Percentiles rank a stretch among this genome's conserved stretches.
phyloP scores from a whole-genome alignment of 2,329 filamentous ascomycete species.

The Ceratocystis albifundus region DNA sequence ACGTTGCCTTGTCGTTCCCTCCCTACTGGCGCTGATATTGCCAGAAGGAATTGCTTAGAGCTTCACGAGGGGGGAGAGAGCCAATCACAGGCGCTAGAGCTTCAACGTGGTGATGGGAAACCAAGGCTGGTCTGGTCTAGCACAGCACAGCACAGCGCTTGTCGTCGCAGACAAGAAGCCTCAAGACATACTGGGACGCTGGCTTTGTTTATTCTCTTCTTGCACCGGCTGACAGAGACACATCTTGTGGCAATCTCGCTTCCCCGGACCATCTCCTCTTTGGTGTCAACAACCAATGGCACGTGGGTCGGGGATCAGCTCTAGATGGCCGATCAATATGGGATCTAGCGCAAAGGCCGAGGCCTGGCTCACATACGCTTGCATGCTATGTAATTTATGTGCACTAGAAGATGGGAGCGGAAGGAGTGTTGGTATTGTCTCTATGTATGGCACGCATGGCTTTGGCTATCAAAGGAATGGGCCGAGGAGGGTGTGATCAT shows the following conservation, averaged over 20 bases:
- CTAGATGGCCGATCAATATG: neutral
- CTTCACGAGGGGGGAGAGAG: neutral
- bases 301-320: constrained; percentile 11
- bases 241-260: neutral
- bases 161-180: neutral
- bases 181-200: neutral
- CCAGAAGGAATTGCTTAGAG: neutral
- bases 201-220: neutral
- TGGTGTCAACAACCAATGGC: neutral
- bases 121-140: neutral
- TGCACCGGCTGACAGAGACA: neutral
- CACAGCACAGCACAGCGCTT: neutral
- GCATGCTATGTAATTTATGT: neutral
- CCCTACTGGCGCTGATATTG: neutral
- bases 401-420: neutral
- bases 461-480: neutral
- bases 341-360: neutral
- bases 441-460: neutral
- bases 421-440: neutral
- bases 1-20: neutral
- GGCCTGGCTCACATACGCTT: neutral
- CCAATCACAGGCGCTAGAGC: constrained; percentile 2
- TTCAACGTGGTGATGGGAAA: constrained; percentile 5
- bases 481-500: neutral
- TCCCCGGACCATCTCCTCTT: neutral